Evolutionary conservation across 2,329 filamentous ascomycete genomes (phyloP), one percentile per base, ranked within the genome.

Genomic region (Zymoseptoria pseudotritici): DNA sequence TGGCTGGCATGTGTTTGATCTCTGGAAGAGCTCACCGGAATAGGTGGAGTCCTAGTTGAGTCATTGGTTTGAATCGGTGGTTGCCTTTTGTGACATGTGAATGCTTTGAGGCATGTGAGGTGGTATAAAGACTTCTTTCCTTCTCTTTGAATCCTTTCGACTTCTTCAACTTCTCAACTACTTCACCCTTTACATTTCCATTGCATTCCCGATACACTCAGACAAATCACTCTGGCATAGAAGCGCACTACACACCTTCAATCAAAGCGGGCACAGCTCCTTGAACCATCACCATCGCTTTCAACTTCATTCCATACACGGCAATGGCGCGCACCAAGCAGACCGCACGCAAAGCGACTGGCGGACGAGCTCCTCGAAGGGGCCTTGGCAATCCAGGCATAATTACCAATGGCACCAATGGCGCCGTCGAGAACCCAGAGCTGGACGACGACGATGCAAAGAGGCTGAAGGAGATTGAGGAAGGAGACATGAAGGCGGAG

Each of bases 381-480:
- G 13, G n/a, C 4, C 52, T 53, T 22, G 17, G 24, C 21, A 29
- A 29, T 29, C 26, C 26, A 29, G 26, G 26, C 26, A 29, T 9
- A 3, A 29, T 29, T 29, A 26, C 10, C 42, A 55, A 21, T 46
- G 21, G 21, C 11, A 26, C 52, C 22, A 58, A 63, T 53, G 61
- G 53, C 51, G 58, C 66, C 20, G 61, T 67, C 29, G 60, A 62
- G 6, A 61, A 60, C 19, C 63, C 66, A 6, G 61, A 70, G 11
- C 26, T 69, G n/a, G 66, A 66, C 22, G 61, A 59, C 3, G 59
- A 64, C n/a, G 62, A 60, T n/a, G 65, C 64, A 4, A 57, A 62
- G 53, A 65, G 61, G 64, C 61, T 65, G 56, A 65, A 68, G 54
- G 66, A 63, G 58, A 68, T 70, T 26, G 63, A 67, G 53, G 66